phyloP scores from a whole-genome alignment of 2,329 filamentous ascomycete genomes.

The Cladosporium austrohemisphaericum region DNA sequence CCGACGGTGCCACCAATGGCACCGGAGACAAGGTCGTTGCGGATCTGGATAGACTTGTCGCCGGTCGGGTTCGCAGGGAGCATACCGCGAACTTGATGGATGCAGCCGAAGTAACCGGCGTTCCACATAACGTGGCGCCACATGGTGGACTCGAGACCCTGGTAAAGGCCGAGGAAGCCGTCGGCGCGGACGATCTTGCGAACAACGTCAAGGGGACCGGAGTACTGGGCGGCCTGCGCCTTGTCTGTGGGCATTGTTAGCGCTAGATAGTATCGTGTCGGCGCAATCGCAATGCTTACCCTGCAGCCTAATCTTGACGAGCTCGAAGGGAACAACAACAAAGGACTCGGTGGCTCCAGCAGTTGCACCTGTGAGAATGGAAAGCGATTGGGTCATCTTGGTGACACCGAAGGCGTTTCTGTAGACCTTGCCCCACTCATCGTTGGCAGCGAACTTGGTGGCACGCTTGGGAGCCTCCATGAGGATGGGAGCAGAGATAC shows the following conservation, averaged over 20 bases:
- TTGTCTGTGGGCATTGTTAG: conserved; percentile 56
- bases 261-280: neutral
- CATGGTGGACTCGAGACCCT: conserved; percentile 92
- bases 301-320: conserved; percentile 97
- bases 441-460: conserved; percentile 98
- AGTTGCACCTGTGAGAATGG: conserved; percentile 87
- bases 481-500: conserved; percentile 90
- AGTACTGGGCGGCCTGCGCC: conserved; percentile 85
- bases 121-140: conserved; percentile 97
- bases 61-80: conserved; percentile 67
- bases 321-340: conserved; percentile 95
- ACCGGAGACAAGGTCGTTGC: conserved; percentile 84
- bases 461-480: conserved; percentile 96
- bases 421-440: conserved; percentile 96
- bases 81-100: conserved; percentile 89
- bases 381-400: conserved; percentile 89
- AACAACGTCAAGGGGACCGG: conserved; percentile 74
- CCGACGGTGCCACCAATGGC: conserved; percentile 83
- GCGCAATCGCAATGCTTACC: conserved; percentile 20
- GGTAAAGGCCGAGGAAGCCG: conserved; percentile 85
- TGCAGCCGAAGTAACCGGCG: conserved; percentile 94
- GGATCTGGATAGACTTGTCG: conserved; percentile 74
- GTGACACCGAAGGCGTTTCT: conserved; percentile 76
- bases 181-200: conserved; percentile 78
- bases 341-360: conserved; percentile 95